phyloP scores from a whole-genome alignment of 1,139 yeast species.

The Lodderomyces pseudojiufengensis region DNA sequence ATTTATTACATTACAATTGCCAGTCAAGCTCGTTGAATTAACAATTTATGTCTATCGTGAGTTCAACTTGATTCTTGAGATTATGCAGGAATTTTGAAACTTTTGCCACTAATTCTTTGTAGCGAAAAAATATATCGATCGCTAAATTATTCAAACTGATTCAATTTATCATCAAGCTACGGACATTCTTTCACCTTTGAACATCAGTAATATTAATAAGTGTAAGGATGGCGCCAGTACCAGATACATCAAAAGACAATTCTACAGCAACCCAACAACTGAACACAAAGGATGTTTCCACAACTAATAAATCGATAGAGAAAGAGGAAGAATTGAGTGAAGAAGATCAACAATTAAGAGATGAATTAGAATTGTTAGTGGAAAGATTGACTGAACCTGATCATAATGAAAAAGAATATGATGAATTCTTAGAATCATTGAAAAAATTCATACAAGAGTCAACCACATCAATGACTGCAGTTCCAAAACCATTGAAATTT shows the following conservation, averaged over 20 bases:
- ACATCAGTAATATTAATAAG: no score
- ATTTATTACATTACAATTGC: no score
- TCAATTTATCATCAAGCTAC: no score
- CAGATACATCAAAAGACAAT: constrained; percentile 16
- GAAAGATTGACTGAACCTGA: constrained; percentile 57
- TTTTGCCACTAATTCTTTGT: no score
- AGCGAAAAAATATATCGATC: no score
- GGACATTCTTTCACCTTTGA: no score
- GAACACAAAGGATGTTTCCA: constrained; percentile 13
- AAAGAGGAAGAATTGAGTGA: constrained; percentile 83
- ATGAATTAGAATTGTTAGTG: constrained; percentile 82
- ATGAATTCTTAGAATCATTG: constrained; percentile 59
- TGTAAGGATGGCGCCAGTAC: constrained; percentile 22
- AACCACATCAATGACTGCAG: constrained; percentile 98
- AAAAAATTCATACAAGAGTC: constrained; percentile 83
- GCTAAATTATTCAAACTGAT: no score
- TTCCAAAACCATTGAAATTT: constrained; percentile 96
- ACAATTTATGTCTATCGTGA: no score
- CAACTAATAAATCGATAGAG: constrained; percentile 17
- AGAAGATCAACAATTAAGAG: constrained; percentile 87
- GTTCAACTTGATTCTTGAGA: no score
- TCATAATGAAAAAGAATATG: constrained; percentile 48
- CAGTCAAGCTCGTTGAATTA: no score
- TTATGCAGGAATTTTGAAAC: no score
- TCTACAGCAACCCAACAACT: constrained; percentile 9